A percentile compares a stretch with the other conserved stretches of the same genome.
These are phyloP conservation scores for Colletotrichum theobromicola DNA, from an alignment of 2,329 filamentous ascomycete species.

Conservation along the genomic window DNA sequence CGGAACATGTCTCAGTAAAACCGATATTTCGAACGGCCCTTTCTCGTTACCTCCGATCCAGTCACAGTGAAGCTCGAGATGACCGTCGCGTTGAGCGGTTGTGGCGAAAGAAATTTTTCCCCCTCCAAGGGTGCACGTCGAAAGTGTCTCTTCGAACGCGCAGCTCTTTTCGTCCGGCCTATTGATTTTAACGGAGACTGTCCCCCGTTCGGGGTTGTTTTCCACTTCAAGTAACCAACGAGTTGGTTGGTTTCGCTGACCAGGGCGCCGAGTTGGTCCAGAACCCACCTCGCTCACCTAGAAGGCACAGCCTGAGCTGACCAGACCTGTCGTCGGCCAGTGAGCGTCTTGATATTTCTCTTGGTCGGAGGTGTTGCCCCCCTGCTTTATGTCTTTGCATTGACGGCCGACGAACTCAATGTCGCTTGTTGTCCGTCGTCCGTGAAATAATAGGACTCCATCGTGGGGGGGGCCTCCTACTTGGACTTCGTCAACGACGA, in stretches of 20 bases:
- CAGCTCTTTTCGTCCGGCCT: background rate
- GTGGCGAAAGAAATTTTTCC: constrained; percentile 1
- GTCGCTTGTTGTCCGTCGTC: background rate
- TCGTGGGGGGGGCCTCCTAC: background rate
- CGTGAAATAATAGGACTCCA: background rate
- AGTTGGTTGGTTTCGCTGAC: background rate
- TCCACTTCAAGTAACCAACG: background rate
- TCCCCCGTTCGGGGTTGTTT: background rate
- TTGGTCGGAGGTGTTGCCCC: background rate
- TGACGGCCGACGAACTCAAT: background rate
- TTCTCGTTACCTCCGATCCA: constrained; percentile 6
- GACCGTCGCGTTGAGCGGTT: background rate
- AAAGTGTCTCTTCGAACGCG: background rate
- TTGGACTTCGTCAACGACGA: background rate
- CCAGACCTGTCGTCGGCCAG: background rate
- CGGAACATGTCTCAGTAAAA: constrained; percentile 1
- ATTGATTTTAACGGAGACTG: background rate
- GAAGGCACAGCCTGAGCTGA: background rate
- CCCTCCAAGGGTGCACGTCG: background rate
- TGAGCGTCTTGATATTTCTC: background rate
- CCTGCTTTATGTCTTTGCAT: background rate
- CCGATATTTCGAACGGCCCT: constrained; percentile 1
- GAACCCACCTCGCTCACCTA: constrained; percentile 4
- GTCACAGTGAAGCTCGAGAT: background rate
- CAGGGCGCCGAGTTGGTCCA: background rate